Base-by-base conservation (phyloP, 2,329 filamentous ascomycete genomes). In the Pleoardoris graminearum region DNA sequence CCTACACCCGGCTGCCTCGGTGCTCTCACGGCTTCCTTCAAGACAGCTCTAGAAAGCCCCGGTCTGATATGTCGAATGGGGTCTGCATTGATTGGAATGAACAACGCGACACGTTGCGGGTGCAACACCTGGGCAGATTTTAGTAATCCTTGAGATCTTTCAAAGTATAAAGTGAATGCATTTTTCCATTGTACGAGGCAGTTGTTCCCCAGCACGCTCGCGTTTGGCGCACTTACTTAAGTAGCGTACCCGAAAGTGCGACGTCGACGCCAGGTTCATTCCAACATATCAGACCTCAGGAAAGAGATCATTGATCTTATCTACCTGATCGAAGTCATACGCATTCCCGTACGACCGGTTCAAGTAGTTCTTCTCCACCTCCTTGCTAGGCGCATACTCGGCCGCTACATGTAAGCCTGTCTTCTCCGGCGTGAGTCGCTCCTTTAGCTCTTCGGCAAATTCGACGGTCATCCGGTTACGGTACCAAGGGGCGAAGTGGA, bases 401-500 rank as follows among this genome's bases (percentile, higher is more conserved):
- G 80, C 79, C 0, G 79, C 80, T 8, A 84, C 70, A 25, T 84
- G 74, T 14, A 86, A 58, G 0, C 74, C 51, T 65, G 55, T 42
- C 66, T 69, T 68, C 37, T 76, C 62, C 2, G 51, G 55, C 45
- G 79, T 74, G 4, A 87, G 57, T 2, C 78, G 43, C 0, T 76
- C 73, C 51, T 67, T 76, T 25, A 85, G 50, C 21, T 82, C 79
- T 7, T 83, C 75, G 3, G 76, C 74, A 41, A 86, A 71, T 53
- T 84, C 77, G 16, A 86, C 68, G 29, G 71, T 70, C 83, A 86
- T 86, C 2, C 69, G 68, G 58, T 85, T 86, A n/a, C 77, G 66
- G 61, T 84, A 83, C 80, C 81, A 83, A 0, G 76, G 77, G 0
- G 82, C 81, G 60, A 85, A 85, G 63, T 83, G 81, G 36, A 84